Conservation (phyloP, 139 green algal genomes). For the Coccomyxa sp. region DNA sequence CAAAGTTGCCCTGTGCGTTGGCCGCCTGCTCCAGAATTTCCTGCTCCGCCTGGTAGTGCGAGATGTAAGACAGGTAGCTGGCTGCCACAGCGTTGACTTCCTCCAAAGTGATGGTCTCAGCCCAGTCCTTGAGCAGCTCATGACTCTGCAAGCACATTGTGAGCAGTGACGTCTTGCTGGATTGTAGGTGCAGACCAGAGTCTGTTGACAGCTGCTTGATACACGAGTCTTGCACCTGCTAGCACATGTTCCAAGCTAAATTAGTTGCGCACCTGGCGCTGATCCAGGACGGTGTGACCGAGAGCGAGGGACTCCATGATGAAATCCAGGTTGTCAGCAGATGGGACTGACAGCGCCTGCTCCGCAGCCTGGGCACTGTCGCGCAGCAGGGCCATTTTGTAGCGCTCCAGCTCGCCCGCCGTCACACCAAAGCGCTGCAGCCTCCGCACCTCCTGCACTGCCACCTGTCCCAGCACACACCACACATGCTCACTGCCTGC, state of each 20-base stretch:
- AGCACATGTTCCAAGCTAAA: neutral
- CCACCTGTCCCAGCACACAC: conserved; percentile 26
- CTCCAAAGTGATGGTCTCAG: conserved; percentile 69
- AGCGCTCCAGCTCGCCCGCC: conserved; percentile 82
- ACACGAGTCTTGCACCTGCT: neutral
- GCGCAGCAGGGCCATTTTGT: conserved; percentile 79
- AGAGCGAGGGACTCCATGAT: conserved; percentile 96
- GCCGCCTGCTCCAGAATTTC: conserved; percentile 49
- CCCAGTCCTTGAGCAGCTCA: conserved; percentile 52
- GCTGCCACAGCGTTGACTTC: conserved; percentile 74
- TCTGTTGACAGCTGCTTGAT: neutral
- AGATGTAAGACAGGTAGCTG: conserved; percentile 83
- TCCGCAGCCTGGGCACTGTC: conserved; percentile 78
- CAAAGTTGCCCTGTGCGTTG: conserved; percentile 21
- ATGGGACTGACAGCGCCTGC: conserved; percentile 76
- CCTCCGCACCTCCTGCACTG: conserved; percentile 80
- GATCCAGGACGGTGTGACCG: conserved; percentile 82
- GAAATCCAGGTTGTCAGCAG: conserved; percentile 93
- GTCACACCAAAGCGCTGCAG: conserved; percentile 89
- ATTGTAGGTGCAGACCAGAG: neutral
- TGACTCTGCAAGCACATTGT: conserved; percentile 35
- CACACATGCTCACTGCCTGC: neutral
- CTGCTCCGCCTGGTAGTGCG: conserved; percentile 76
- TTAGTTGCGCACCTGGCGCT: conserved; percentile 35
- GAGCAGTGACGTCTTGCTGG: neutral